Evolutionary conservation across 2,329 filamentous ascomycete species (phyloP).

Genomic region (Penicillium glabrum): DNA sequence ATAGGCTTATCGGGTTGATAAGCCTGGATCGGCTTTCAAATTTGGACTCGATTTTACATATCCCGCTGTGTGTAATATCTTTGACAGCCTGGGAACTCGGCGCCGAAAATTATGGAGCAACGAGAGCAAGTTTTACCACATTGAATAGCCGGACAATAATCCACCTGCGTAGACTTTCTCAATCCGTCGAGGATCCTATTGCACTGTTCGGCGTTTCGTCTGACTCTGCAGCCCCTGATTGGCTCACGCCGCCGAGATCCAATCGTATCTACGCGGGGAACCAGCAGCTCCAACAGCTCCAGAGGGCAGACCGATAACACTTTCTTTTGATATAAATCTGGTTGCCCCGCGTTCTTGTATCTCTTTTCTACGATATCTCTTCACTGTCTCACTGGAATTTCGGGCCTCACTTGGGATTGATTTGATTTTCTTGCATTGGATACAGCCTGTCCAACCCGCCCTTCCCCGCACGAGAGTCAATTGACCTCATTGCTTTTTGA

Average conservation of each 20-base stretch:
- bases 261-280: conserved; percentile 25
- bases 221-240: conserved; percentile 14
- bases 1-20: not conserved
- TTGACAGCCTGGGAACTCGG: not conserved
- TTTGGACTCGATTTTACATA: not conserved
- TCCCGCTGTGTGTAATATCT: not conserved
- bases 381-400: not conserved
- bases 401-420: not conserved
- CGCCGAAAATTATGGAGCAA: not conserved
- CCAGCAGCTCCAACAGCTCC: conserved; percentile 18
- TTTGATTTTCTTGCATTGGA: not conserved
- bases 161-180: conserved; percentile 22
- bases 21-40: not conserved
- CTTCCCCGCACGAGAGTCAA: conserved; percentile 9
- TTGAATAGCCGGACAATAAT: not conserved
- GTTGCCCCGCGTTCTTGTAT: conserved; percentile 10
- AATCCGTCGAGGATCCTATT: conserved; percentile 18
- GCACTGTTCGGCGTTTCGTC: conserved; percentile 20
- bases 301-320: conserved; percentile 15
- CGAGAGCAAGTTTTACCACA: conserved; percentile 4
- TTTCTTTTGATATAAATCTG: conserved; percentile 21
- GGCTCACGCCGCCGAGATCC: conserved; percentile 23
- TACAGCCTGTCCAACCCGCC: conserved; percentile 3
- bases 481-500: not conserved
- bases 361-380: not conserved